Evolutionary conservation across 106 monocot genomes (phyloP).

Genomic region (Triglochin maritima): DNA sequence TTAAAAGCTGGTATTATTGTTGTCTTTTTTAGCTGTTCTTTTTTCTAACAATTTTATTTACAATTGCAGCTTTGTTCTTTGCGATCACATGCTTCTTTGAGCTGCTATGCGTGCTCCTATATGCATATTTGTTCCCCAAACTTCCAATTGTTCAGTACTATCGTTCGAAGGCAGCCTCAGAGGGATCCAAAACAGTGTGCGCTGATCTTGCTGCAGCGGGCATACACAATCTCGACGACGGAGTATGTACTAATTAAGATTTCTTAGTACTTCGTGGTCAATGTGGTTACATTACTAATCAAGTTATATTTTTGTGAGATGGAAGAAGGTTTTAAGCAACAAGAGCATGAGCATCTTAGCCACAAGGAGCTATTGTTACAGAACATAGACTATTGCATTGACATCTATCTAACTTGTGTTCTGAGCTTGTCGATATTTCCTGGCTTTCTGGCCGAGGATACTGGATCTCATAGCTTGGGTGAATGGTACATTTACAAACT

Average conservation of each 20-base stretch:
- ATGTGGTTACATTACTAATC: no score
- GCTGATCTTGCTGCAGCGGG: conserved; percentile 76
- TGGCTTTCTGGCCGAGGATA: conserved; percentile 88
- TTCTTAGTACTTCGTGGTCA: no score
- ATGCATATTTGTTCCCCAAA: conserved; percentile 76
- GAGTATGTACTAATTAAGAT: not conserved
- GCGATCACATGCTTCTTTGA: conserved; percentile 30
- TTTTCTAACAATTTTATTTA: not conserved
- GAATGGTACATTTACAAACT: conserved; percentile 36
- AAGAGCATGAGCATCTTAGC: conserved; percentile 47
- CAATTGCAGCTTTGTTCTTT: conserved; percentile 7
- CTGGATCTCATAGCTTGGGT: conserved; percentile 74
- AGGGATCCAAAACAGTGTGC: conserved; percentile 54
- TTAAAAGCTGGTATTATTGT: not conserved
- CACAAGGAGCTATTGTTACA: conserved; percentile 38
- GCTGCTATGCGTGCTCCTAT: conserved; percentile 59
- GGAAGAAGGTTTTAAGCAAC: conserved; percentile 31
- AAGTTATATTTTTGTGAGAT: not conserved
- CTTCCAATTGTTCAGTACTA: conserved; percentile 36
- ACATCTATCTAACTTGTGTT: conserved; percentile 56
- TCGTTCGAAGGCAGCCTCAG: conserved; percentile 12
- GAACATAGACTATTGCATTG: conserved; percentile 64
- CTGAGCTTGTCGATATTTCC: conserved; percentile 86
- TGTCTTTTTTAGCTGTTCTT: no score
- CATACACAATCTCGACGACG: conserved; percentile 7